Evolutionary conservation across 805 yeast species (phyloP).

Genomic region (Crinitomyces ghanaensis): DNA sequence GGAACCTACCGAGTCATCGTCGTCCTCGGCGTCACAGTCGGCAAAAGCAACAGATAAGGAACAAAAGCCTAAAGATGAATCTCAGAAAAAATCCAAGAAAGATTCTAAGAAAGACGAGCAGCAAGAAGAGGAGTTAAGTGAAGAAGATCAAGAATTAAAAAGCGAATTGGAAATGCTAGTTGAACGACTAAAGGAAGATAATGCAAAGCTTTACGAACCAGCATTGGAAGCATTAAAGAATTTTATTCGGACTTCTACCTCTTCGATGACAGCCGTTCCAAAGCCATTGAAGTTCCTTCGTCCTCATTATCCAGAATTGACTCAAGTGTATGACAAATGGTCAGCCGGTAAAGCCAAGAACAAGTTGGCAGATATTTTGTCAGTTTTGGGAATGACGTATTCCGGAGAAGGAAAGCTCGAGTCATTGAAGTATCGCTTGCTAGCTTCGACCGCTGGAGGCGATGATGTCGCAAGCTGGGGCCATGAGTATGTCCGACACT

Average conservation of each 20-base stretch:
- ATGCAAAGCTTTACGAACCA: slow-evolving; percentile 38
- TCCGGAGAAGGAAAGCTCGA: slow-evolving; percentile 72
- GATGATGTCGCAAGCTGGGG: slow-evolving; percentile 82
- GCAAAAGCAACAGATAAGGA: too few species aligned
- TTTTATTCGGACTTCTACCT: slow-evolving; percentile 81
- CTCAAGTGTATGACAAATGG: slow-evolving; percentile 61
- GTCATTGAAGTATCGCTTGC: slow-evolving; percentile 66
- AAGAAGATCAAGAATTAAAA: slow-evolving; percentile 84
- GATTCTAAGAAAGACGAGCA: slow-evolving; percentile 22
- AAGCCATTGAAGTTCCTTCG: slow-evolving; percentile 93
- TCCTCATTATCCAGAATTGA: slow-evolving; percentile 69
- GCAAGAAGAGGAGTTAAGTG: slow-evolving; percentile 76
- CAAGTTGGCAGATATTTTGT: slow-evolving; percentile 74
- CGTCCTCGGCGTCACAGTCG: not conserved
- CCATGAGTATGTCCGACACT: slow-evolving; percentile 92
- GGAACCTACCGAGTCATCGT: slow-evolving; percentile 7
- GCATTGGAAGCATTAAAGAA: slow-evolving; percentile 63
- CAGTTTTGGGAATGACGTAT: slow-evolving; percentile 92
- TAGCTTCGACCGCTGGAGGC: slow-evolving; percentile 40
- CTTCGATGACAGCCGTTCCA: slow-evolving; percentile 99
- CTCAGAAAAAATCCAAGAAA: too few species aligned
- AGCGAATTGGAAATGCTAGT: slow-evolving; percentile 79
- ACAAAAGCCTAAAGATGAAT: too few species aligned
- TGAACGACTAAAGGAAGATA: slow-evolving; percentile 47
- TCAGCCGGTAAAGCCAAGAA: slow-evolving; percentile 29